Conservation (phyloP, 768 basidiomycete species). For the Tulasnella sp. region DNA sequence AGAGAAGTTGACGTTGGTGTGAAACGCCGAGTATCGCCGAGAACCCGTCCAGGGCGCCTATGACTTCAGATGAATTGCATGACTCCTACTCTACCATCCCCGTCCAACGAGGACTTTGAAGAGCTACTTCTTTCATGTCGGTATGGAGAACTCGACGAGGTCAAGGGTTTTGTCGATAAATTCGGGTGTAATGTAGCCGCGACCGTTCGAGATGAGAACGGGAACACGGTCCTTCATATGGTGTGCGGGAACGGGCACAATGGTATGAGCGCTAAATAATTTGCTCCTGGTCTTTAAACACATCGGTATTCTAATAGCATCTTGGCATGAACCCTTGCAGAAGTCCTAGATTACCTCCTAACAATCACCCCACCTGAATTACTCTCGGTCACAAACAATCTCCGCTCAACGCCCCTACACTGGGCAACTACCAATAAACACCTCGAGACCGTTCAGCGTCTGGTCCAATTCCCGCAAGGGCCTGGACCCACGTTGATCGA, state of each 20-base stretch:
- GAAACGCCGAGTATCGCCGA: no score
- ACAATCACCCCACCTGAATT: conserved; percentile 45
- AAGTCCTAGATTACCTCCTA: conserved; percentile 64
- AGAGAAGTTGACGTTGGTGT: no score
- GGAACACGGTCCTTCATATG: conserved; percentile 81
- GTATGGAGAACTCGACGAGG: conserved; percentile 79
- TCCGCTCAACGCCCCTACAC: conserved; percentile 77
- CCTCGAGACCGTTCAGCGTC: conserved; percentile 45
- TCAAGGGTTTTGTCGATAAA: conserved; percentile 50
- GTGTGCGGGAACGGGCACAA: conserved; percentile 76
- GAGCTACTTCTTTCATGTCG: conserved; percentile 75
- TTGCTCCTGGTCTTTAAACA: not conserved
- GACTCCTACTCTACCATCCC: conserved; percentile 16
- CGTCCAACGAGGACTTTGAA: conserved; percentile 34
- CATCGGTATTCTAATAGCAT: not conserved
- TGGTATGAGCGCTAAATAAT: conserved; percentile 52
- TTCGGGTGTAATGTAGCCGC: conserved; percentile 43
- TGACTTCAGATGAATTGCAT: not conserved
- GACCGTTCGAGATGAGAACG: conserved; percentile 56
- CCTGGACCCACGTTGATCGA: conserved; percentile 63
- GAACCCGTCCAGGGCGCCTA: no score
- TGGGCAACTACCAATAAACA: conserved; percentile 87
- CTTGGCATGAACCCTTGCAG: no score
- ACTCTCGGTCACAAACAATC: conserved; percentile 50
- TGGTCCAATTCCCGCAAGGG: conserved; percentile 45